Evolutionary conservation across 106 monocot species (phyloP).

Genomic region (Dioscorea dumetorum): DNA sequence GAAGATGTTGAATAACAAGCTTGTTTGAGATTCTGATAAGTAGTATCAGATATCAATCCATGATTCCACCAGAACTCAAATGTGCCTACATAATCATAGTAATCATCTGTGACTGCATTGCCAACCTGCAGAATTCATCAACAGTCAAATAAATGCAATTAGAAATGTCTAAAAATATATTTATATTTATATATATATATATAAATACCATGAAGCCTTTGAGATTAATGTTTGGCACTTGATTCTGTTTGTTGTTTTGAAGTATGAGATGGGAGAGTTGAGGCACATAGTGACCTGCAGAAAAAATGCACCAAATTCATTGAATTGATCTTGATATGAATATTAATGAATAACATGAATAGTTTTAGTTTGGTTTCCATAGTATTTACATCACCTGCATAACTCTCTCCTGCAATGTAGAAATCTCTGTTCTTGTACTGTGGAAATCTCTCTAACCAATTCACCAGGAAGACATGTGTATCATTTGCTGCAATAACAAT

Average conservation of each 20-base stretch:
- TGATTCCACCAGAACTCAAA: slow-evolving; percentile 98
- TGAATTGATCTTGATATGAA: no score
- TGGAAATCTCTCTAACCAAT: slow-evolving; percentile 86
- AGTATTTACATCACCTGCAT: slow-evolving; percentile 43
- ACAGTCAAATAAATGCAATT: no score
- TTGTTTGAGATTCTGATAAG: slow-evolving; percentile 37
- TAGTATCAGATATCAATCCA: slow-evolving; percentile 68
- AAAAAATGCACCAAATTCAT: neutral
- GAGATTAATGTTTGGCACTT: slow-evolving; percentile 65
- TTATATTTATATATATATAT: neutral
- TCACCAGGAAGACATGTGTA: slow-evolving; percentile 61
- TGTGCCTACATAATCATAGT: slow-evolving; percentile 64
- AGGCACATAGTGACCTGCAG: slow-evolving; percentile 88
- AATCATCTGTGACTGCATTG: slow-evolving; percentile 79
- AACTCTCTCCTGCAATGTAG: slow-evolving; percentile 87
- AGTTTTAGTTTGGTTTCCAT: no score
- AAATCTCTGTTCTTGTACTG: slow-evolving; percentile 81
- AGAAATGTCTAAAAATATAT: no score
- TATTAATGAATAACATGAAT: no score
- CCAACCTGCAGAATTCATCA: slow-evolving; percentile 46
- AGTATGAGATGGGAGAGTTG: slow-evolving; percentile 80
- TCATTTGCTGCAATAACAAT: slow-evolving; percentile 29
- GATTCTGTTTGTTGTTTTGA: slow-evolving; percentile 42
- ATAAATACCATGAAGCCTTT: slow-evolving; percentile 82
- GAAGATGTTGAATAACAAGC: slow-evolving; percentile 31